Evolutionary conservation across 495 filamentous ascomycete species (phyloP), one percentile per base, ranked within the genome.

Genomic region (Penicillium odoratum): DNA sequence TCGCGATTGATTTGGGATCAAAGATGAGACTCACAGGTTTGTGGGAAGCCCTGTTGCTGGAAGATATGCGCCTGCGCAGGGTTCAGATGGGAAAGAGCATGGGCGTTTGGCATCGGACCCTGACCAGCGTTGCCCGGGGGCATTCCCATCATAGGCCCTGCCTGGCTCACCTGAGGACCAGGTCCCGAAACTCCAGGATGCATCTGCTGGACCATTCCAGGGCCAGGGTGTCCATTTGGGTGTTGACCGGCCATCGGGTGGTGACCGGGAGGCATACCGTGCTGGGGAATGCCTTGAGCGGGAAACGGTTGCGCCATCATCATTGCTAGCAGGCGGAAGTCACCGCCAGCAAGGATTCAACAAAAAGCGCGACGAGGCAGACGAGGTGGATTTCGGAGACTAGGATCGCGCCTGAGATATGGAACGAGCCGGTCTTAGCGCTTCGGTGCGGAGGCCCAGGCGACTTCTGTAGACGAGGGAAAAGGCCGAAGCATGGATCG

Each of bases 101-200:
- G 90, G 52, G 85, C 83, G 73, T 86, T 91, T 7, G 87, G 89
- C 34, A 79, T 82, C 34, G 74, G 85, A 45, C 83, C 78, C 59
- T 79, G 77, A 40, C 73, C 78, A 42, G 72, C 71, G 29, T 77
- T 78, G 47, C 83, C 89, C 46, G 88, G 88, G 63, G 89, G 88
- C 85, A 96, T 93, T 7, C 76, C 89, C 88, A 93, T 86, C 82
- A 88, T 84, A 57, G 89, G 85, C 26, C 87, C 88, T 29, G 86
- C 82, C 58, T 93, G 89, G 65, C 82, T 91, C 34, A 93, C 90
- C 63, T 94, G 91, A 48, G 85, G 84, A 40, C 83, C 87, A 7
- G 91, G 89, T 9, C 83, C 89, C 36, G 91, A 92, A n/a, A 91
- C 91, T 42, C 88, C 89, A 66, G 89, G 88, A 65, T 94, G 91